Evolutionary conservation across 306 rosid genomes (phyloP), one percentile per base, ranked within the genome.

Genomic region (Medicago ruthenica): DNA sequence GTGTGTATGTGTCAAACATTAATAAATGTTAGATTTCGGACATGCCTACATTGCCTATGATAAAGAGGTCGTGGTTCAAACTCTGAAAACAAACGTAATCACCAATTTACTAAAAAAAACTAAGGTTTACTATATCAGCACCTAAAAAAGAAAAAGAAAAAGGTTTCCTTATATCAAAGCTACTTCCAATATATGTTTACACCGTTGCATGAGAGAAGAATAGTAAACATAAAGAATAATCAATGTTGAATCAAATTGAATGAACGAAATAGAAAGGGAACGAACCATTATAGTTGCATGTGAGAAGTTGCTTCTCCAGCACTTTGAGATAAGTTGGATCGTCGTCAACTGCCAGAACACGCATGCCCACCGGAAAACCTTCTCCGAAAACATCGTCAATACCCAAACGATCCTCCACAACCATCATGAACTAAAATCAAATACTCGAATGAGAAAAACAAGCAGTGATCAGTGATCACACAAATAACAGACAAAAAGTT

Each of bases 311-410:
- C 47, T 17, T 79, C 74, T 90, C 96, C 79, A 91, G 75, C 16
- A 89, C 41, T 73, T 78, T 91, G 72, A 94, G 90, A 79, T 94
- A 91, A 51, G 76, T 79, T 64, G 80, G 88, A 82, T 91, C 84
- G 50, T 91, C 97, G 13, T 94, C 98, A 36, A 91, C 98, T 2
- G 92, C 97, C 17, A 94, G 88, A 81, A 94, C 94, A 54, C 88
- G 86, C 98, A 94, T 89, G 45, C 98, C 98, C 47, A 78, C 88
- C 6, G 97, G 96, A 80, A 94, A 94, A 57, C 24, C 75, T 66
- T 87, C 91, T 11, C n/a, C 7, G 8, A 37, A 61, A 15, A 21
- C 80, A 69, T 79, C 76, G 24, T 79, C 79, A 36, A 34, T 61
- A 67, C 13, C 68, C 60, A 75, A 71, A 53, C 34, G 88, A 55